Conservation (phyloP, 2,329 filamentous ascomycete genomes). For the Periconia sp. region DNA sequence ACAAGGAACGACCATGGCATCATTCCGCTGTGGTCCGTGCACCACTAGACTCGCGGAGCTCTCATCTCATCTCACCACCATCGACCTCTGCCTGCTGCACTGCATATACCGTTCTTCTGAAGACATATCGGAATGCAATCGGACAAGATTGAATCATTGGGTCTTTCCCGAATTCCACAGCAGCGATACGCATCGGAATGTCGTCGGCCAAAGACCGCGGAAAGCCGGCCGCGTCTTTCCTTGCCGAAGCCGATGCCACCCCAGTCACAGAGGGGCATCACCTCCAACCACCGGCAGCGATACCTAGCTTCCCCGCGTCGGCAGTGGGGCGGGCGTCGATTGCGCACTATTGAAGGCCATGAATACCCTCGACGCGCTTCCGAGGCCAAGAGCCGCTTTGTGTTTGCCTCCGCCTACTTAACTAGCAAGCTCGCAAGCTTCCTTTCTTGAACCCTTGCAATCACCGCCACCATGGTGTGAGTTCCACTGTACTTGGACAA, state of each 20-base stretch:
- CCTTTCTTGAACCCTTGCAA: no score
- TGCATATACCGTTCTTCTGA: no score
- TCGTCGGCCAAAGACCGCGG: conserved; percentile 1
- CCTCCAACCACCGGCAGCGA: not conserved
- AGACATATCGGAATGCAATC: no score
- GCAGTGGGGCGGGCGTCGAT: conserved; percentile 5
- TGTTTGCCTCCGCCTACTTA: not conserved
- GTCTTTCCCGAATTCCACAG: no score
- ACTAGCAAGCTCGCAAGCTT: no score
- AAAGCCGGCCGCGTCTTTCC: not conserved
- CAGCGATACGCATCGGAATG: not conserved
- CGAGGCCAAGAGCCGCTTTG: conserved; percentile 6
- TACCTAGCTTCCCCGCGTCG: conserved; percentile 10
- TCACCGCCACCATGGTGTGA: conserved; percentile 27
- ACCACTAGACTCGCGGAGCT: no score
- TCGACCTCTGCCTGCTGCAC: no score
- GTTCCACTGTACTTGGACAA: not conserved
- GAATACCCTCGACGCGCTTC: not conserved
- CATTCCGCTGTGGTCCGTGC: no score
- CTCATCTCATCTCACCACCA: no score
- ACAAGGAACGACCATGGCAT: no score
- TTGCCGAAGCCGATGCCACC: conserved; percentile 8
- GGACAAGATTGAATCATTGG: no score
- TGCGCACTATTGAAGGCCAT: not conserved
- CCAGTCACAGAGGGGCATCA: conserved; percentile 2